Conservation (phyloP, 140 eudicot genomes). For the Flaveria floridana region DNA sequence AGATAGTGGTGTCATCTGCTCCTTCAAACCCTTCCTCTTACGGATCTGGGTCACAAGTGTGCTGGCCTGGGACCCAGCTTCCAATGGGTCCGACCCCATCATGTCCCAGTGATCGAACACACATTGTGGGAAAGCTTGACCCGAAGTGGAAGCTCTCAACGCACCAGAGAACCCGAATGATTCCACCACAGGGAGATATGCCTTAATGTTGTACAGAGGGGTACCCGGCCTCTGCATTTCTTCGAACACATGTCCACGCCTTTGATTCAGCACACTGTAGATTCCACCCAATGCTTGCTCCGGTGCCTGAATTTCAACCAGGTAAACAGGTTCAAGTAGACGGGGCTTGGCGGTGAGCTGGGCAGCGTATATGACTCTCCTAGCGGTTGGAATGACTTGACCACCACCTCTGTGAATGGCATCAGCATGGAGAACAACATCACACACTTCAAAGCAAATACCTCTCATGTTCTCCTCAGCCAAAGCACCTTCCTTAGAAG, state of each 20-base stretch:
- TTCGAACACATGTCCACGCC: conserved; percentile 14
- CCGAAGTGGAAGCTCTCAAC: conserved; percentile 5
- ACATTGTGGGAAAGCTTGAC: conserved; percentile 11
- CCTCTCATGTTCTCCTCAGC: conserved; percentile 12
- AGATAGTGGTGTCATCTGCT: conserved; percentile 11
- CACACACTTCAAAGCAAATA: conserved; percentile 4
- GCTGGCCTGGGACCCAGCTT: conserved; percentile 11
- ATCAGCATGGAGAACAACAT: conserved; percentile 14
- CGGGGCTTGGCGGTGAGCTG: conserved; percentile 12
- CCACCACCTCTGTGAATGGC: conserved; percentile 15
- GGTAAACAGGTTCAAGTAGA: not conserved
- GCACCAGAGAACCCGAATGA: conserved; percentile 12
- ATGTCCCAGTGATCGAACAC: conserved; percentile 14
- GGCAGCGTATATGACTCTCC: conserved; percentile 1
- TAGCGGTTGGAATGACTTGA: conserved; percentile 1
- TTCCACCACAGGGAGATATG: conserved; percentile 12
- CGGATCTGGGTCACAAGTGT: conserved; percentile 2
- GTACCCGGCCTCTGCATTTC: conserved; percentile 20
- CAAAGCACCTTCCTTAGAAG: conserved; percentile 21
- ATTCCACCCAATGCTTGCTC: conserved; percentile 14
- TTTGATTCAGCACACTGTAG: conserved; percentile 19
- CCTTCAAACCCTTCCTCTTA: conserved; percentile 19
- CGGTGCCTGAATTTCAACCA: conserved; percentile 15
- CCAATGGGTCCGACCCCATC: not conserved
- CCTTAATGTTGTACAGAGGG: conserved; percentile 2